Percentiles rank a stretch among this genome's conserved stretches.
These are phyloP conservation scores for Juglanconis oblonga DNA, from an alignment of 2,329 filamentous ascomycete genomes.

Conservation along the genomic window DNA sequence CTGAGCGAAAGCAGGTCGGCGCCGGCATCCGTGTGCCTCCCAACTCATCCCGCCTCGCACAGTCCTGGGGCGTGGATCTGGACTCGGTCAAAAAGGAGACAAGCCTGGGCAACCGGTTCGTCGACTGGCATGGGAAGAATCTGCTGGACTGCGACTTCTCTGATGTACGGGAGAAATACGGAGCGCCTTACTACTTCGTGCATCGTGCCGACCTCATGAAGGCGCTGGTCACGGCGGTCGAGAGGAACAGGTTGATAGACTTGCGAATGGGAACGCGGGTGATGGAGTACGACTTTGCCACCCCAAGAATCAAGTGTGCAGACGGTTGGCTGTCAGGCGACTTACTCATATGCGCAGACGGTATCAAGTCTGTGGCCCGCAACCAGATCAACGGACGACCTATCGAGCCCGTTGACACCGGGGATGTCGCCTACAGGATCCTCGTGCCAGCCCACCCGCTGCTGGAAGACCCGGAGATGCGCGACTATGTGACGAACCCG, in stretches of 20 bases:
- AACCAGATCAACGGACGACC: slow-evolving; percentile 25
- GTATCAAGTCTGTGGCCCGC: slow-evolving; percentile 17
- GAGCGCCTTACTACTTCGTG: slow-evolving; percentile 32
- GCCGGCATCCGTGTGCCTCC: slow-evolving; percentile 33
- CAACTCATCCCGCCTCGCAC: slow-evolving; percentile 29
- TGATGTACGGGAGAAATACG: slow-evolving; percentile 22
- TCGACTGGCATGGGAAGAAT: slow-evolving; percentile 21
- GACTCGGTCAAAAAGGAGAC: slow-evolving; percentile 26
- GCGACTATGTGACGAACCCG: slow-evolving; percentile 25
- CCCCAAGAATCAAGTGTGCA: slow-evolving; percentile 12
- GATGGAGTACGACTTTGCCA: slow-evolving; percentile 22
- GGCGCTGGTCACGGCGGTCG: slow-evolving; percentile 27
- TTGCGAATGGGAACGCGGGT: slow-evolving; percentile 23
- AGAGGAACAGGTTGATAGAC: slow-evolving; percentile 25
- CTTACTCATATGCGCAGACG: slow-evolving; percentile 23
- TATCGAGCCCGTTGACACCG: slow-evolving; percentile 27
- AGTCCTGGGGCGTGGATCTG: slow-evolving; percentile 29
- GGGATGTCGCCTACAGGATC: slow-evolving; percentile 35
- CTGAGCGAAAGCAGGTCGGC: slow-evolving; percentile 19
- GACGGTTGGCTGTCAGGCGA: slow-evolving; percentile 22
- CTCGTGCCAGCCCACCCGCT: slow-evolving; percentile 28
- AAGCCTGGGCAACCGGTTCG: slow-evolving; percentile 24
- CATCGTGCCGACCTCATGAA: slow-evolving; percentile 35
- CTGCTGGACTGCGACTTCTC: slow-evolving; percentile 19
- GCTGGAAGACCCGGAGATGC: slow-evolving; percentile 25